These are phyloP conservation scores for Luvunga scandens DNA, from an alignment of 345 rosid species.

Conservation along the genomic window DNA sequence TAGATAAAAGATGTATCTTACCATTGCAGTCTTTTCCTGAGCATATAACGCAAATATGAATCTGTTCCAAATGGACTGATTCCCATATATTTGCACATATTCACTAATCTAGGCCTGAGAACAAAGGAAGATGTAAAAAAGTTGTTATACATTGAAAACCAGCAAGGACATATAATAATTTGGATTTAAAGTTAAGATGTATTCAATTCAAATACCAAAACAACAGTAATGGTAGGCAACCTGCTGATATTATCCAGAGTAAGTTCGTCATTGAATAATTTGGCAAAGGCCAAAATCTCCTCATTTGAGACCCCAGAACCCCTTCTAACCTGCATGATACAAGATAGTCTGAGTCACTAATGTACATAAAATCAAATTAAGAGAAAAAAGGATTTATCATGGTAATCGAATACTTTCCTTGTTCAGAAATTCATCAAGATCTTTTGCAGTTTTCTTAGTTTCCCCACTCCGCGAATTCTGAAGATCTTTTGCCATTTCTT, in stretches of 20 bases:
- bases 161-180: conserved; percentile 2
- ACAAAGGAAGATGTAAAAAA: conserved; percentile 2
- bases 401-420: conserved; percentile 31
- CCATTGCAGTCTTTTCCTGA: conserved; percentile 67
- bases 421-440: conserved; percentile 64
- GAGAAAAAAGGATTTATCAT: background rate
- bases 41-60: conserved; percentile 69
- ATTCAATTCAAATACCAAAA: background rate
- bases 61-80: conserved; percentile 72
- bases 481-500: conserved; percentile 92
- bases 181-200: background rate
- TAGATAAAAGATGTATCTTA: conserved; percentile 19
- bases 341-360: background rate
- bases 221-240: conserved; percentile 27
- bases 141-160: conserved; percentile 3
- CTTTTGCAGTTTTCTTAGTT: conserved; percentile 58
- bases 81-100: conserved; percentile 78
- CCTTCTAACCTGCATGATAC: conserved; percentile 53
- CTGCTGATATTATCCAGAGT: conserved; percentile 76
- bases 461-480: conserved; percentile 81
- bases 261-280: conserved; percentile 73
- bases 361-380: background rate
- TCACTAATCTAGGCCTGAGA: conserved; percentile 63
- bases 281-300: conserved; percentile 69
- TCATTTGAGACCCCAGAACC: conserved; percentile 63